Conservation (phyloP, 192 early-diverging fungal species). For the Podila epicladia region DNA sequence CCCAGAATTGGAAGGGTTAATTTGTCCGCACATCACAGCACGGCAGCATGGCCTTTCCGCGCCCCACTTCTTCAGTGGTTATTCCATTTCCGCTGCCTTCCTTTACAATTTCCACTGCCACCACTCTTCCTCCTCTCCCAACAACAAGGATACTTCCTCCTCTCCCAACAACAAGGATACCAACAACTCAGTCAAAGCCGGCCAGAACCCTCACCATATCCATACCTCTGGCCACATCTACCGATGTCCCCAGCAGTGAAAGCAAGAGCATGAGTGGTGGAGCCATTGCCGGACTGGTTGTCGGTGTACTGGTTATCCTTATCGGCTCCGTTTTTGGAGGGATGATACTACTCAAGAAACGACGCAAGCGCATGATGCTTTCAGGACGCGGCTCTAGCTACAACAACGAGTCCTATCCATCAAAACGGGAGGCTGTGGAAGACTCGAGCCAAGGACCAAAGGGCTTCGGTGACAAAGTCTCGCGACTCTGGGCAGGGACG, state of each 20-base stretch:
- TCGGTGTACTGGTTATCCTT: constrained; percentile 16
- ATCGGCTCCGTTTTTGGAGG: constrained; percentile 28
- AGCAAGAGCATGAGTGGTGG: constrained; percentile 21
- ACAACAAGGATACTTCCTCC: not conserved
- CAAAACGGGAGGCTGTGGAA: not conserved
- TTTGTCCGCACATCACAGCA: too few relatives aligned
- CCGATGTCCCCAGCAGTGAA: not conserved
- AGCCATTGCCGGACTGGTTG: constrained; percentile 26
- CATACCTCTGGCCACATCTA: not conserved
- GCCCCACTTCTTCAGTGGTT: too few relatives aligned
- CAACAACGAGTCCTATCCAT: constrained; percentile 6
- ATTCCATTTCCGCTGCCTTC: not conserved
- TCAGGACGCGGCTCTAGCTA: not conserved
- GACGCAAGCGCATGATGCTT: constrained; percentile 32
- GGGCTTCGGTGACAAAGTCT: not conserved
- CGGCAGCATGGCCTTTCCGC: too few relatives aligned
- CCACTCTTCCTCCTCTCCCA: not conserved
- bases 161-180: not conserved
- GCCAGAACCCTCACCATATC: not conserved
- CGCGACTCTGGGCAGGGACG: not conserved
- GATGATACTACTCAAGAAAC: constrained; percentile 21
- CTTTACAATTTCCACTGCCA: not conserved
- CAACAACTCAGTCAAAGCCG: not conserved
- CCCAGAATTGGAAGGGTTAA: not conserved
- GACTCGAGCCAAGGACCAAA: not conserved